Base-by-base conservation (phyloP, 164 flowering plant species). In the Berberis vulgaris region DNA sequence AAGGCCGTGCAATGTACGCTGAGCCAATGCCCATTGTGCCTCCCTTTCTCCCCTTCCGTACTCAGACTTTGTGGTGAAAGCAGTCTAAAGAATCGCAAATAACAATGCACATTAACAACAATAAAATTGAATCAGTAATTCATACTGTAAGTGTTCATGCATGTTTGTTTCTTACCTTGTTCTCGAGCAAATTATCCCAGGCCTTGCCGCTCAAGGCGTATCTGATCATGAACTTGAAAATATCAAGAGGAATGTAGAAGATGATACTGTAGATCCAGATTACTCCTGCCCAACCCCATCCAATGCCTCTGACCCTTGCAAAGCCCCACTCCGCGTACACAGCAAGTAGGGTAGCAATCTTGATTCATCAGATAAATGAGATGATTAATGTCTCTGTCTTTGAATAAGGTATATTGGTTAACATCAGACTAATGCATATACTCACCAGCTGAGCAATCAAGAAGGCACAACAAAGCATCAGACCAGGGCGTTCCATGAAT, bases 281-380 rank as follows among this genome's bases (percentile, higher is more conserved):
- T 2, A 78, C 79, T 9, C 77, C 81, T 2, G 81, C 81, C 81
- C 81, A 78, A 57, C 77, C 81, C 81, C 81, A 78, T 0, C 81
- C 81, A 2, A 75, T 68, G n/a, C 81, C 81, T 6, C 66, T 61
- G 43, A 75, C 73, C 13, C 67, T 73, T 2, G 81, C 79, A 54
- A 78, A 78, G 12, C 38, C 63, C 81, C 81, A 78, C 50, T 64
- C 49, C 1, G 75, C 75, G 41, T 72, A 72, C 46, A 72, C 75
- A 39, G 75, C 75, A 41, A 72, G 60, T 10, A 68, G 10, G 13
- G 75, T 72, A 6, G 75, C 75, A 40, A 72, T 57, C 74, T 72
- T 10, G 2, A 63, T 60, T 45, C 50, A 60, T 39, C 63, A 60
- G 1, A 11, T 39, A 41, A 40, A 56, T 9, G 10, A 50, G 40